Percentiles rank a stretch among this genome's conserved stretches.
These are phyloP conservation scores for Gentiana straminea DNA, from an alignment of 257 asterid species.

Conservation along the genomic window DNA sequence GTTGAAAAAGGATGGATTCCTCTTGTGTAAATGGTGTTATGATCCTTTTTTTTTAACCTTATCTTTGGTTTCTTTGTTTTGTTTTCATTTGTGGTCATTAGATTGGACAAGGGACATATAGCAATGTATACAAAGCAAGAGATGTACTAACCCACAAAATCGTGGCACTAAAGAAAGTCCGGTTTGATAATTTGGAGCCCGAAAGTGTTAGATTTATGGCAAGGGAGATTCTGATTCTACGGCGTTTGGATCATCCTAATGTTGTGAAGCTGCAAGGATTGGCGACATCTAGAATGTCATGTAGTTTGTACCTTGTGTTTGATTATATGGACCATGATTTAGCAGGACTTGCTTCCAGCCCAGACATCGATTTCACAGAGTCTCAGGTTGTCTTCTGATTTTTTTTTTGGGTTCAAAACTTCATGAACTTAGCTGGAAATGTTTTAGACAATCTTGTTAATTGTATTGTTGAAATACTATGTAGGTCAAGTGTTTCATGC, in stretches of 20 bases:
- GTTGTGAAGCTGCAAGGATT: slow-evolving; percentile 71
- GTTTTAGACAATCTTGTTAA: slow-evolving; percentile 7
- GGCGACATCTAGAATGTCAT: slow-evolving; percentile 80
- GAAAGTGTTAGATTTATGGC: slow-evolving; percentile 92
- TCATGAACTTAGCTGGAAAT: slow-evolving; percentile 1
- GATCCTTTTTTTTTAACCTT: slow-evolving; percentile 7
- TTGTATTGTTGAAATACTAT: slow-evolving; percentile 13
- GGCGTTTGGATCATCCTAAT: slow-evolving; percentile 90
- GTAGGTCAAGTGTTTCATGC: slow-evolving; percentile 81
- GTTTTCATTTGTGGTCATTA: slow-evolving; percentile 20
- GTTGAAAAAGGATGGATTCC: too few relatives aligned
- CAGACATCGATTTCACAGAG: slow-evolving; percentile 65
- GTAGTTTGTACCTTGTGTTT: slow-evolving; percentile 76
- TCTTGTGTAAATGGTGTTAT: too few relatives aligned
- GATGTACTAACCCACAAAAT: slow-evolving; percentile 51
- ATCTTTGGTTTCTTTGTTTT: slow-evolving; percentile 4
- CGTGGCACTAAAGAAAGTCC: slow-evolving; percentile 78
- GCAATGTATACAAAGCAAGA: slow-evolving; percentile 84
- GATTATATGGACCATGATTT: slow-evolving; percentile 85
- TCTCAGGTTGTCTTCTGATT: slow-evolving; percentile 43
- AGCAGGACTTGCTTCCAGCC: slow-evolving; percentile 80
- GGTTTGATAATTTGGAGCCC: slow-evolving; percentile 84
- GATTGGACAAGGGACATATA: slow-evolving; percentile 93
- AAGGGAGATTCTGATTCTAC: slow-evolving; percentile 75
- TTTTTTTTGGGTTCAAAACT: neutral